Conservation (phyloP, 2,329 filamentous ascomycete species). For the Ceratocystis variospora region DNA sequence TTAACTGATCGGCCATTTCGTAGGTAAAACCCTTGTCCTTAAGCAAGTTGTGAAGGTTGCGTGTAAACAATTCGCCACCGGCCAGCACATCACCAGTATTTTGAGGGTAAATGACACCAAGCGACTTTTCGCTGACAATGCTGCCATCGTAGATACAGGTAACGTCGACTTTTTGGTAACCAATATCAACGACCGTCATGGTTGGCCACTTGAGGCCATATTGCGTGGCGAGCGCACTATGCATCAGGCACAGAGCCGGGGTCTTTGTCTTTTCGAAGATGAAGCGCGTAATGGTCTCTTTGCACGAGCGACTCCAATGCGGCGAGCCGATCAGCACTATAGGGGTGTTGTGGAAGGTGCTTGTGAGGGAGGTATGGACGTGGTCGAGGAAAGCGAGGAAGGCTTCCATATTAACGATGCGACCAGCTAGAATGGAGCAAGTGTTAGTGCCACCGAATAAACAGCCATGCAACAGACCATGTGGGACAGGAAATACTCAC, state of each 20-base stretch:
- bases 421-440: conserved; percentile 42
- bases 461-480: no score
- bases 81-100: conserved; percentile 35
- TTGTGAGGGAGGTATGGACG: conserved; percentile 76
- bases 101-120: conserved; percentile 40
- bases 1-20: conserved; percentile 58
- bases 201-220: conserved; percentile 65
- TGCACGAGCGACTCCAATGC: conserved; percentile 77
- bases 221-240: conserved; percentile 73
- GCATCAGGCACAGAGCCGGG: conserved; percentile 78
- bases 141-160: conserved; percentile 77
- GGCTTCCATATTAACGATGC: conserved; percentile 78
- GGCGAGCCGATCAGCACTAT: conserved; percentile 83
- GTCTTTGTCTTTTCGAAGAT: conserved; percentile 96
- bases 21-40: conserved; percentile 43
- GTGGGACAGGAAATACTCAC: conserved; percentile 26
- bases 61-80: conserved; percentile 79
- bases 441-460: background rate
- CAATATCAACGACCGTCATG: conserved; percentile 81
- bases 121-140: conserved; percentile 53
- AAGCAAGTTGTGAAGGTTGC: conserved; percentile 54
- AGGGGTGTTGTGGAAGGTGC: conserved; percentile 89
- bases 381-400: conserved; percentile 90
- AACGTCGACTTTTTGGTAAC: conserved; percentile 81
- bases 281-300: conserved; percentile 79